Conservation (phyloP, 2,329 filamentous ascomycete species). For the Karstenula rhodostoma region DNA sequence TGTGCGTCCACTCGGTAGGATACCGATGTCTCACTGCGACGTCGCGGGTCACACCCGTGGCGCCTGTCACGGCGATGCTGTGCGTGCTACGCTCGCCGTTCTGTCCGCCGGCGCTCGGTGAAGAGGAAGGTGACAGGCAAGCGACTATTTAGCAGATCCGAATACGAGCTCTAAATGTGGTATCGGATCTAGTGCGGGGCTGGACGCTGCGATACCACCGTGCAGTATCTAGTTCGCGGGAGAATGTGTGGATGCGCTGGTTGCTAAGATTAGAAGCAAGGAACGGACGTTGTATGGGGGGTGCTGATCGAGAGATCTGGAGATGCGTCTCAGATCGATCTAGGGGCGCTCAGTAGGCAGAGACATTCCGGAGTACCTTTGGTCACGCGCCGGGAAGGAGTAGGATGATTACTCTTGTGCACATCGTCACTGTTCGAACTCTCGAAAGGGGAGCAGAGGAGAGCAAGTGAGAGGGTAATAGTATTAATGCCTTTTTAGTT, state of each 20-base stretch:
- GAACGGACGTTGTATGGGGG: not conserved
- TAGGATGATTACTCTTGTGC: not conserved
- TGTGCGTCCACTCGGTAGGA: not conserved
- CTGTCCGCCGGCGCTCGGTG: not conserved
- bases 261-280: slow-evolving; percentile 12
- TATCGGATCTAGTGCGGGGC: not conserved
- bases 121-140: slow-evolving; percentile 7
- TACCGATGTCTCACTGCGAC: slow-evolving; percentile 9
- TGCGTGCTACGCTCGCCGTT: not conserved
- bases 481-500: slow-evolving; percentile 11
- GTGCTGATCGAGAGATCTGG: not conserved
- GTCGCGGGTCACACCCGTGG: not conserved
- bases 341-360: not conserved
- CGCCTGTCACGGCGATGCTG: not conserved
- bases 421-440: not conserved
- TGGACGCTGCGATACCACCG: slow-evolving; percentile 9
- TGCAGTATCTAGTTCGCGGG: not conserved
- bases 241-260: not conserved
- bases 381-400: not conserved
- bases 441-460: not conserved
- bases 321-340: not conserved
- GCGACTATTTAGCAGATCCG: not conserved
- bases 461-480: not conserved
- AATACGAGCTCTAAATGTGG: not conserved
- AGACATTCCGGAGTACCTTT: not conserved